Base-by-base conservation (phyloP, 1,284 basidiomycete genomes). In the Trametes versicolor region DNA sequence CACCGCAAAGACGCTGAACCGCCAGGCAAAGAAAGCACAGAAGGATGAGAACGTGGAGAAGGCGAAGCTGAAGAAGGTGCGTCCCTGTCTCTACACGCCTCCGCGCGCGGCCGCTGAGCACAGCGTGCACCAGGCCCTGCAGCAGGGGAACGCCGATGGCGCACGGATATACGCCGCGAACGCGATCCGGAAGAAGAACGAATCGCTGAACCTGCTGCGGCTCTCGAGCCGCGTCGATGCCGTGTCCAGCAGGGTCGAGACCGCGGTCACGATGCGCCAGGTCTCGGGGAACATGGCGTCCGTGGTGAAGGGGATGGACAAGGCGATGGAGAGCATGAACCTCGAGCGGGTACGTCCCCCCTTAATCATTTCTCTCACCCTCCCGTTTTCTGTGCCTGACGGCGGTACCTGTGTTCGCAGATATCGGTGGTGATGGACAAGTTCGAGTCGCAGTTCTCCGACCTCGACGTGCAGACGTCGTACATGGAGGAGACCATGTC, bases 391-490 rank as follows among this genome's bases (percentile, higher is more conserved):
- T 27, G 19, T n/a, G 10, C 32, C 5, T 17, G 43, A 2, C 52
- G 23, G 12, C 19, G 7, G 39, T 25, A 7, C 7, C 8, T 58
- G 23, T 62, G 21, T 21, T 17, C 41, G 19, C 71, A 99, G 97
- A 99, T 99, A 78, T 97, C 98, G 13, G 80, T 95, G 67, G 96
- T 99, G 19, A 99, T 99, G 98, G 98, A 99, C 82, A 99, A 97
- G 81, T 99, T 99, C 78, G 98, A 99, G 79, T 76, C 89, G 3
- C 97, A 99, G 74, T 99, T 99, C 81, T 86, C 95, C 64, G 98
- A 99, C 79, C 87, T 99, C 45, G 98, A 99, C 76, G 98, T 99
- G 5, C 98, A 99, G 79, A 98, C 98, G 4, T 94, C 92, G 4
- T 97, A 97, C 80, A 98, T 99, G 96, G 98, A 99, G 76, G 94